Base-by-base conservation (phyloP, 257 asterid genomes). In the Primulina huaijiensis region DNA sequence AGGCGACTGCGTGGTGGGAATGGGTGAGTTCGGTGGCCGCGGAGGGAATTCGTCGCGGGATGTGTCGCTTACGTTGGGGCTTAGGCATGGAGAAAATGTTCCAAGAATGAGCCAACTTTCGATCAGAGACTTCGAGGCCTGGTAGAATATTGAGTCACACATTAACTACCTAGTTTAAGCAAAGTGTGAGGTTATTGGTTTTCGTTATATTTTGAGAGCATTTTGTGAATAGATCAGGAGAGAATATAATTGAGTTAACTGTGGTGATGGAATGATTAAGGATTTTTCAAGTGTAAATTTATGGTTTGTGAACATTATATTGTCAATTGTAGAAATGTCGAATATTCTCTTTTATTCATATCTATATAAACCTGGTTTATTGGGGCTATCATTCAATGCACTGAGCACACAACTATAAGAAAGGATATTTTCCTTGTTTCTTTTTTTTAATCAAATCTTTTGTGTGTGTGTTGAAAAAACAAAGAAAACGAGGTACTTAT, bases 41-140 rank as follows among this genome's bases (percentile, higher is more conserved):
- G 50, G 62, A 6, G 83, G 82, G 57, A 21, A 77, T 19, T 72
- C 60, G 34, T 72, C 66, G 1, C 78, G 77, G 14, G 79, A 76
- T 67, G 83, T 84, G 52, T 84, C 89, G 66, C 75, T 84, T 50
- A 81, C 87, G 43, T 70, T 84, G 74, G 89, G 86, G 63, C 86
- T 85, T 11, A 64, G 79, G 68, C 87, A 80, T 55, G 75, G 83
- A 1, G 83, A 81, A 23, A 85, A 80, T 80, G 50, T 76, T 35
- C 84, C 83, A 7, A 81, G 83, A 64, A 78, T 77, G 77, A 74
- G 68, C 25, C 80, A 76, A 2, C 76, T 80, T 68, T 73, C 83
- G 5, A 27, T 78, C 19, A 71, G 82, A 53, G 83, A 85, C 76
- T 78, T 80, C 61, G 78, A 75, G 3, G 68, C 81, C 17, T 82